These are phyloP conservation scores for Quercus lobata DNA, from an alignment of 331 rosid species.

Conservation along the genomic window DNA sequence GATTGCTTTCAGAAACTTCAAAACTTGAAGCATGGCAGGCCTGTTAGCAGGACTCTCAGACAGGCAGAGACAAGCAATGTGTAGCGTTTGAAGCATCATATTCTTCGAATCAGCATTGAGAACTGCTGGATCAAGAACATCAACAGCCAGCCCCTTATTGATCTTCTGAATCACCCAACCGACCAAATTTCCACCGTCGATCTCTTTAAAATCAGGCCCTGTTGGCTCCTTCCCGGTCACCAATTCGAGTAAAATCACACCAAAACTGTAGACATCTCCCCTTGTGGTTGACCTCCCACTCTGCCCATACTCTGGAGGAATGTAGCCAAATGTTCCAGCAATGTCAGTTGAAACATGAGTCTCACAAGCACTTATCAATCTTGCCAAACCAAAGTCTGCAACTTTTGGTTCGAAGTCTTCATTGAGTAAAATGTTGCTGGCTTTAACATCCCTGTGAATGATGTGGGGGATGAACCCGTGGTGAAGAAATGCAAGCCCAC, in stretches of 20 bases:
- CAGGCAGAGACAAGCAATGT: slow-evolving; percentile 77
- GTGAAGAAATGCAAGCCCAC: slow-evolving; percentile 91
- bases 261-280: slow-evolving; percentile 94
- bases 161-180: slow-evolving; percentile 91
- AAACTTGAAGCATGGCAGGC: slow-evolving; percentile 82
- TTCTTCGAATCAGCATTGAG: slow-evolving; percentile 72
- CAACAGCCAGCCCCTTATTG: slow-evolving; percentile 65
- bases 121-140: slow-evolving; percentile 74
- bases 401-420: slow-evolving; percentile 89
- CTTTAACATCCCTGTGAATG: slow-evolving; percentile 91
- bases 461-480: slow-evolving; percentile 91
- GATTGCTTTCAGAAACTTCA: slow-evolving; percentile 43
- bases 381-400: slow-evolving; percentile 93
- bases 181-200: slow-evolving; percentile 91
- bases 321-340: slow-evolving; percentile 98
- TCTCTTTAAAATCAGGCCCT: slow-evolving; percentile 86
- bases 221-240: slow-evolving; percentile 97
- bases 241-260: slow-evolving; percentile 86
- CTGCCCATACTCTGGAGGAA: slow-evolving; percentile 98
- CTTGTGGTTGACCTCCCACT: slow-evolving; percentile 86
- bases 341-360: slow-evolving; percentile 85
- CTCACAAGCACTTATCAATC: slow-evolving; percentile 91
- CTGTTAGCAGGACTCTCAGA: slow-evolving; percentile 84
- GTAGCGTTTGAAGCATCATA: slow-evolving; percentile 75
- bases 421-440: slow-evolving; percentile 86